Percentiles rank a stretch among this genome's conserved stretches.
These are phyloP conservation scores for Erigeron philadelphicus DNA, from an alignment of 140 eudicot species.

Conservation along the genomic window DNA sequence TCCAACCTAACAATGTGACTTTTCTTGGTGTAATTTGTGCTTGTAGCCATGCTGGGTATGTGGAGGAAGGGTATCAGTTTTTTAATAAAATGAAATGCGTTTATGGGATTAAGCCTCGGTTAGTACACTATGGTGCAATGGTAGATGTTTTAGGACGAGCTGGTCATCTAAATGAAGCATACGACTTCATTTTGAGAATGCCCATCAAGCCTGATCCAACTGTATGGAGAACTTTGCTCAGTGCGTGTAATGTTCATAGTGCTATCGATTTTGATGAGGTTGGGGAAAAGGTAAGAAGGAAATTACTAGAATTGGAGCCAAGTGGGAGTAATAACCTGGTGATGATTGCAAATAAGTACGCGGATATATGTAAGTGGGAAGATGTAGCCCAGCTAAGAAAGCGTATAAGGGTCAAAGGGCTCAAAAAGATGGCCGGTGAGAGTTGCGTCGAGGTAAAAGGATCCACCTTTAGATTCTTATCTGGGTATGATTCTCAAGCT, in stretches of 20 bases:
- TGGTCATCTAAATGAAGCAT: constrained; percentile 57
- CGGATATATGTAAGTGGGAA: constrained; percentile 57
- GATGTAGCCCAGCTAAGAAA: constrained; percentile 48
- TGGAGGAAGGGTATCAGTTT: constrained; percentile 47
- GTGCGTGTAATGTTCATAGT: constrained; percentile 54
- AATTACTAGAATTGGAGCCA: constrained; percentile 61
- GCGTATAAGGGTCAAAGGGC: constrained; percentile 42
- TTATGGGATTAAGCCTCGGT: constrained; percentile 50
- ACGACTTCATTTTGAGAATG: constrained; percentile 46
- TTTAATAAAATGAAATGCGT: constrained; percentile 52
- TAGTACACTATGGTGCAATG: constrained; percentile 72
- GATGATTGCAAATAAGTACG: constrained; percentile 71
- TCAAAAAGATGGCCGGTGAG: constrained; percentile 59
- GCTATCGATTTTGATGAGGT: constrained; percentile 37
- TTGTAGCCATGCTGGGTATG: constrained; percentile 75
- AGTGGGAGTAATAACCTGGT: constrained; percentile 56
- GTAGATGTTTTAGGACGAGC: constrained; percentile 68
- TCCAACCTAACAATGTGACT: constrained; percentile 64
- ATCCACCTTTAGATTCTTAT: constrained; percentile 41
- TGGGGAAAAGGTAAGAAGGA: constrained; percentile 39
- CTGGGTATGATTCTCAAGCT: constrained; percentile 43
- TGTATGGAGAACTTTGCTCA: constrained; percentile 61
- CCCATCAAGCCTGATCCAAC: constrained; percentile 52
- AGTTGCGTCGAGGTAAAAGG: constrained; percentile 62
- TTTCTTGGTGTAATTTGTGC: constrained; percentile 74